These are phyloP conservation scores for Verticillium tricorpus DNA, from an alignment of 2,329 filamentous ascomycete species.

Conservation along the genomic window DNA sequence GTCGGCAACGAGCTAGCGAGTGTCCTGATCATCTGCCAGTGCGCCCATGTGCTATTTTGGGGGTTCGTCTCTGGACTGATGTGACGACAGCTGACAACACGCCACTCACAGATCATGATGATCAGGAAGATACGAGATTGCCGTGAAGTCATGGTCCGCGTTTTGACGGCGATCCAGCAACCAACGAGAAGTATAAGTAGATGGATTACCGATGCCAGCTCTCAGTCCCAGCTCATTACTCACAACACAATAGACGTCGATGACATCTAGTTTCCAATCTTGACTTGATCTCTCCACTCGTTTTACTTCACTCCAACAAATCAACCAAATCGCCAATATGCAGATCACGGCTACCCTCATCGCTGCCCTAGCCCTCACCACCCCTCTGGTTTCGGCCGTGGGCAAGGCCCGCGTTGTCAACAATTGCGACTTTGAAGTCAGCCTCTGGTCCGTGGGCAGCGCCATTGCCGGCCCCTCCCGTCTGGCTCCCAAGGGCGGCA, in stretches of 20 bases:
- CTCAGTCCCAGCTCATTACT: not conserved
- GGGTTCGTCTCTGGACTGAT: not conserved
- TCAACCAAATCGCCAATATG: not conserved
- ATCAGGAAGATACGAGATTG: not conserved
- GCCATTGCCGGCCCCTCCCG: constrained; percentile 18
- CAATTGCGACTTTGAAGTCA: constrained; percentile 28
- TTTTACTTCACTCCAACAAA: not conserved
- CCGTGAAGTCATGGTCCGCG: not conserved
- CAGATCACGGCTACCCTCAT: constrained; percentile 8
- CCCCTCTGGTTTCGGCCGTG: constrained; percentile 18
- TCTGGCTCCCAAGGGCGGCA: constrained; percentile 19
- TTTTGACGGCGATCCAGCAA: not conserved
- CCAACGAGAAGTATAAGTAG: not conserved
- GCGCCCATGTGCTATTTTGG: not conserved
- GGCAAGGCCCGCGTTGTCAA: constrained; percentile 31
- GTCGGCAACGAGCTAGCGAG: not conserved
- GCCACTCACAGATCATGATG: not conserved
- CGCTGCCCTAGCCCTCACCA: constrained; percentile 17
- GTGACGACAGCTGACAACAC: not conserved
- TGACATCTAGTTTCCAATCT: not conserved
- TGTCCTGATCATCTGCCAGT: not conserved
- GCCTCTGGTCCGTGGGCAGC: constrained; percentile 33
- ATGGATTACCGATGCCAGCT: not conserved
- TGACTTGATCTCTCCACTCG: not conserved
- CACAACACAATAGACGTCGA: not conserved